Percentiles rank a stretch among this genome's conserved stretches.
Conservation (phyloP, 768 basidiomycete species). For the Trametes maxima region DNA sequence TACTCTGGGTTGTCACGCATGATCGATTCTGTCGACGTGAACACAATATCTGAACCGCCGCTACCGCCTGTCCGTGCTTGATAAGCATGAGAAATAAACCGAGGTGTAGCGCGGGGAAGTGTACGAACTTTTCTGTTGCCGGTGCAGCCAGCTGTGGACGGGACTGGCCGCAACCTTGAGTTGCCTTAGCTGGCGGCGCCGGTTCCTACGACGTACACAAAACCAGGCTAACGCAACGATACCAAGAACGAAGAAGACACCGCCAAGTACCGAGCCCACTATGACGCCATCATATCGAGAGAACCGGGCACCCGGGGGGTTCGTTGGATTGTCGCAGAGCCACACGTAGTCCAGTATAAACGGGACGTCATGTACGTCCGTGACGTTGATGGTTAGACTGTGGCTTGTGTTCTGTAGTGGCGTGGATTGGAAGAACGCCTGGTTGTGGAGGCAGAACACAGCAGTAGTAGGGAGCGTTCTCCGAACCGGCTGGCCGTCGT, state of each 20-base stretch:
- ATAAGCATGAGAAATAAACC: background rate
- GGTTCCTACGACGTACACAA: slow-evolving; percentile 6
- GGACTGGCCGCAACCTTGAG: slow-evolving; percentile 20
- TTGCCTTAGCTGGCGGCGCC: slow-evolving; percentile 1
- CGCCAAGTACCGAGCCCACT: slow-evolving; percentile 20
- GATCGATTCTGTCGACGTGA: slow-evolving; percentile 30
- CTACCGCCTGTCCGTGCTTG: background rate
- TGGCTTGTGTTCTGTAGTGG: slow-evolving; percentile 37
- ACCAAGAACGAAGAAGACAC: slow-evolving; percentile 11
- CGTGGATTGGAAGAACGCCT: slow-evolving; percentile 45
- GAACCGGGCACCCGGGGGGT: background rate
- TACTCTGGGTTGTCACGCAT: slow-evolving; percentile 30
- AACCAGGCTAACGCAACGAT: slow-evolving; percentile 13
- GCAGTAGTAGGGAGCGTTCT: slow-evolving; percentile 42
- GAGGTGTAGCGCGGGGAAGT: background rate
- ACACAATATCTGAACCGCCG: slow-evolving; percentile 12
- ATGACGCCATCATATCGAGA: slow-evolving; percentile 15
- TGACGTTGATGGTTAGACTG: slow-evolving; percentile 43
- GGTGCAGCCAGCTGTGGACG: slow-evolving; percentile 25
- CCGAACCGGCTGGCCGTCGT: slow-evolving; percentile 35
- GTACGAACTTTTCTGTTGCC: slow-evolving; percentile 15
- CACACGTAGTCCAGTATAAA: slow-evolving; percentile 46
- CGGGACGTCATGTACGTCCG: slow-evolving; percentile 35
- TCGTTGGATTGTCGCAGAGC: slow-evolving; percentile 26
- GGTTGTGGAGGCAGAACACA: slow-evolving; percentile 35